Percentiles rank a stretch among this genome's conserved stretches.
Conservation (phyloP, 768 basidiomycete genomes). For the Auriscalpium microsporum region DNA sequence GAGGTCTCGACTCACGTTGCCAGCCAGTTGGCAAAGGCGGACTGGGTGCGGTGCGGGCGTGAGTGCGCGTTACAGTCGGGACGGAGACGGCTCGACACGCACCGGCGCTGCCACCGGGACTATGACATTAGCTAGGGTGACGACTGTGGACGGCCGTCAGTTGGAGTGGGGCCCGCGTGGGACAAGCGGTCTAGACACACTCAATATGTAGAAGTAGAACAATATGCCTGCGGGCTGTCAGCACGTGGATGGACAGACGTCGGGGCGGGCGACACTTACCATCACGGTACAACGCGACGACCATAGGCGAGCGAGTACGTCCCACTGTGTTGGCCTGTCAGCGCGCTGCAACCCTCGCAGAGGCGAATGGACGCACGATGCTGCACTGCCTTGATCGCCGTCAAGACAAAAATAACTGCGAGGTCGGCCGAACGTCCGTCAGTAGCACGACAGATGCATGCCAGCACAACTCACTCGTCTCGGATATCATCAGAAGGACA, state of each 20-base stretch:
- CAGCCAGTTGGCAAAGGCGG: slow-evolving; percentile 33
- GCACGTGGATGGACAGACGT: neutral
- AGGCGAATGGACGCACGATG: slow-evolving; percentile 24
- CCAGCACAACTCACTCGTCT: slow-evolving; percentile 28
- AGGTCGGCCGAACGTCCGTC: neutral
- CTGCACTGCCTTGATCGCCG: slow-evolving; percentile 28
- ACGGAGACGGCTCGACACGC: slow-evolving; percentile 5
- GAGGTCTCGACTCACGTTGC: slow-evolving; percentile 25
- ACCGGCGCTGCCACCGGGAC: slow-evolving; percentile 32
- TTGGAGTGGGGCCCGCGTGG: neutral
- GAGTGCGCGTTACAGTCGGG: neutral
- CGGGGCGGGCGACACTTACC: slow-evolving; percentile 19
- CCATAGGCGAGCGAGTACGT: slow-evolving; percentile 28
- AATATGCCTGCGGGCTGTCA: slow-evolving; percentile 23
- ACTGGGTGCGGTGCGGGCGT: slow-evolving; percentile 13
- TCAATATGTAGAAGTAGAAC: slow-evolving; percentile 33
- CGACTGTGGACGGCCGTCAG: slow-evolving; percentile 16
- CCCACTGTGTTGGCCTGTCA: slow-evolving; percentile 21
- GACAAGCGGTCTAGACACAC: slow-evolving; percentile 17
- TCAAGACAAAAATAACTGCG: slow-evolving; percentile 32
- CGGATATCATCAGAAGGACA: slow-evolving; percentile 29
- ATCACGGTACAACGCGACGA: slow-evolving; percentile 32
- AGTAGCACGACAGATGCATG: neutral
- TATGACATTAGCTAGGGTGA: slow-evolving; percentile 33
- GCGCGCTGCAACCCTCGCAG: too few relatives aligned